Conservation (phyloP, 1,284 basidiomycete species). For the Leccinum brunneo-olivaceum region DNA sequence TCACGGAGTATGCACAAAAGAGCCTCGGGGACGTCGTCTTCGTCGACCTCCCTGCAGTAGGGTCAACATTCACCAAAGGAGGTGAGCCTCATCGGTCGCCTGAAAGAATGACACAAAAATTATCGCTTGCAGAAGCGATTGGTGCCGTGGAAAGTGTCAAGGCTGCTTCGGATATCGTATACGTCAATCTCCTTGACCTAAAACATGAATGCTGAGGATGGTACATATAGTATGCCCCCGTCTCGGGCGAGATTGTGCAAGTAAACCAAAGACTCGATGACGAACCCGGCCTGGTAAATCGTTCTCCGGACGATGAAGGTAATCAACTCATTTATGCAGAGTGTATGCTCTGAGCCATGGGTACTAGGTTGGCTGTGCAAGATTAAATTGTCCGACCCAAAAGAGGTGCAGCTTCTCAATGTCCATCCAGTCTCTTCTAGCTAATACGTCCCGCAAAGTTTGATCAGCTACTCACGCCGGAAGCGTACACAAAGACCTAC, state of each 20-base stretch:
- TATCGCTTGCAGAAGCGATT: conserved; percentile 62
- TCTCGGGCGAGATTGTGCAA: conserved; percentile 78
- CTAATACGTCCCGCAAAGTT: conserved; percentile 40
- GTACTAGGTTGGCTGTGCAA: conserved; percentile 89
- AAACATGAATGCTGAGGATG: conserved; percentile 8
- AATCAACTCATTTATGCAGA: conserved; percentile 20
- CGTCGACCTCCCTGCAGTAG: conserved; percentile 83
- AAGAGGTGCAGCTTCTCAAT: conserved; percentile 57
- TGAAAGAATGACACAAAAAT: too few relatives aligned
- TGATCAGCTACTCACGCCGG: conserved; percentile 67
- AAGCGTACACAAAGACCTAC: conserved; percentile 74
- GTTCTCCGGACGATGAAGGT: conserved; percentile 84
- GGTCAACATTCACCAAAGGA: conserved; percentile 65
- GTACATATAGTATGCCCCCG: conserved; percentile 73
- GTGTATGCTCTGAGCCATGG: neutral
- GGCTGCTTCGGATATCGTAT: conserved; percentile 90
- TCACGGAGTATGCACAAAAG: conserved; percentile 56
- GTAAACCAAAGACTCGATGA: conserved; percentile 73
- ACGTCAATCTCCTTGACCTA: conserved; percentile 23
- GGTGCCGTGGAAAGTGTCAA: conserved; percentile 98
- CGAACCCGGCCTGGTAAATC: conserved; percentile 83
- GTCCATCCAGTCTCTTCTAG: neutral
- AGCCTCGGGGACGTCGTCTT: conserved; percentile 96
- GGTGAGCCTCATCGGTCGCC: too few relatives aligned
- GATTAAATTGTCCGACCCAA: conserved; percentile 75